A percentile compares a stretch with the other conserved stretches of the same genome.
phyloP scores from a whole-genome alignment of 495 filamentous ascomycete species.

The Cryomyces minteri region DNA sequence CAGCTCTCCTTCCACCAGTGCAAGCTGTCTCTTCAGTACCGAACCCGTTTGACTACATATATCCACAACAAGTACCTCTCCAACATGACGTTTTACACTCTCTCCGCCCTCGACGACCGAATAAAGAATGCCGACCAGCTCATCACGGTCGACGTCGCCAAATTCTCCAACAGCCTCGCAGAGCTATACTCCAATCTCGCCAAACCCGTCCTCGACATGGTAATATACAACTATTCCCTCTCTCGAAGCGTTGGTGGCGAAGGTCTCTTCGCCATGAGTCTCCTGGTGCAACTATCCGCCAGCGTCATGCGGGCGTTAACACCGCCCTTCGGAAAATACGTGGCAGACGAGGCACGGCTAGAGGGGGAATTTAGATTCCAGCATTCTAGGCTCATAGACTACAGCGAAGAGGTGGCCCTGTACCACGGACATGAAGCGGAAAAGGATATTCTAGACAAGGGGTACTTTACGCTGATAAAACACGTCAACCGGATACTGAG shows the following conservation, averaged over 20 bases:
- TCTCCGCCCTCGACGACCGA: conserved; percentile 86
- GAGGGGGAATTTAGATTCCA: conserved; percentile 95
- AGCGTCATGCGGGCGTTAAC: conserved; percentile 87
- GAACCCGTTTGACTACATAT: conserved; percentile 75
- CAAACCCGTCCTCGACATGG: conserved; percentile 86
- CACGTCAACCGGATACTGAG: conserved; percentile 93
- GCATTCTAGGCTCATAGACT: conserved; percentile 85
- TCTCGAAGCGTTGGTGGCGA: conserved; percentile 89
- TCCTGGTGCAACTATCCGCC: conserved; percentile 84
- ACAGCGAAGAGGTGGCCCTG: conserved; percentile 84
- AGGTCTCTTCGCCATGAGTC: conserved; percentile 80
- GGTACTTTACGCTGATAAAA: conserved; percentile 96
- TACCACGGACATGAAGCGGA: conserved; percentile 90
- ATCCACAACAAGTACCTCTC: conserved; percentile 88
- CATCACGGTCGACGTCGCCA: conserved; percentile 87
- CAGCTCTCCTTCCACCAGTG: conserved; percentile 95
- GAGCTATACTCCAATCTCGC: conserved; percentile 96
- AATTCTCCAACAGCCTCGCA: conserved; percentile 86
- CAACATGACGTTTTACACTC: conserved; percentile 93
- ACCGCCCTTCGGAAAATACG: conserved; percentile 96
- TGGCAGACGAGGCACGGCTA: conserved; percentile 83
- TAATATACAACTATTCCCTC: conserved; percentile 86
- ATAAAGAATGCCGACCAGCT: conserved; percentile 98
- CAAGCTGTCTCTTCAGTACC: conserved; percentile 79
- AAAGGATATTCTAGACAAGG: conserved; percentile 93